Conservation (phyloP, 2,329 filamentous ascomycete genomes). For the Colletotrichum endophyticum region DNA sequence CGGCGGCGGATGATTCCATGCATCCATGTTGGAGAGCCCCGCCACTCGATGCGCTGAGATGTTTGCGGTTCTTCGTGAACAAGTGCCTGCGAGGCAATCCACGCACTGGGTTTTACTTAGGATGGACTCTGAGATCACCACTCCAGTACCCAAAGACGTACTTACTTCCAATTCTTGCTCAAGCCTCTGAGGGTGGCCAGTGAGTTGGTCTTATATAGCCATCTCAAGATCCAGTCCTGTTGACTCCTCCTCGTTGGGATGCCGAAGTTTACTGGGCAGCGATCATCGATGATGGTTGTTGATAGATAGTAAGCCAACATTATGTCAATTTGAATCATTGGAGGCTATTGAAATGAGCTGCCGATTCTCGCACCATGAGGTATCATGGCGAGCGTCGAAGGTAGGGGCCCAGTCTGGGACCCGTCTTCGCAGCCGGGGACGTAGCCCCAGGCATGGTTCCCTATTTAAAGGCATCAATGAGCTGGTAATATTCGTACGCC, state of each 20-base stretch:
- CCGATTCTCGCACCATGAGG: background rate
- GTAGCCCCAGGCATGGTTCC: background rate
- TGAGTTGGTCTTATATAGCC: accelerated
- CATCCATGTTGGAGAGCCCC: background rate
- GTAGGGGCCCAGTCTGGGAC: background rate
- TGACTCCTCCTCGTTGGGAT: too few species aligned
- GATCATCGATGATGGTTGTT: too few species aligned
- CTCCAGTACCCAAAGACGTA: too few species aligned
- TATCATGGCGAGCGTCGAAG: background rate
- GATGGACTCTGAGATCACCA: too few species aligned
- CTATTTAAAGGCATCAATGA: background rate
- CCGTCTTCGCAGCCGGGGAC: background rate
- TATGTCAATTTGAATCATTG: accelerated
- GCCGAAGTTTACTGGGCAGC: too few species aligned
- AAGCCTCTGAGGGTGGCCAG: background rate
- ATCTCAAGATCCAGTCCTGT: background rate
- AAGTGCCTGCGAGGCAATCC: background rate
- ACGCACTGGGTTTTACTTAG: too few species aligned
- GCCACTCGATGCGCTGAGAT: background rate
- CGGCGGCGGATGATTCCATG: background rate
- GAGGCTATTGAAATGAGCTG: accelerated
- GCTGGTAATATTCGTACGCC: accelerated
- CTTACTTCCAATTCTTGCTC: background rate
- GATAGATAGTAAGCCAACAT: too few species aligned
- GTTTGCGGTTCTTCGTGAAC: background rate